phyloP scores from a whole-genome alignment of 1,284 basidiomycete species.

The Cutaneotrichosporon arboriforme region DNA sequence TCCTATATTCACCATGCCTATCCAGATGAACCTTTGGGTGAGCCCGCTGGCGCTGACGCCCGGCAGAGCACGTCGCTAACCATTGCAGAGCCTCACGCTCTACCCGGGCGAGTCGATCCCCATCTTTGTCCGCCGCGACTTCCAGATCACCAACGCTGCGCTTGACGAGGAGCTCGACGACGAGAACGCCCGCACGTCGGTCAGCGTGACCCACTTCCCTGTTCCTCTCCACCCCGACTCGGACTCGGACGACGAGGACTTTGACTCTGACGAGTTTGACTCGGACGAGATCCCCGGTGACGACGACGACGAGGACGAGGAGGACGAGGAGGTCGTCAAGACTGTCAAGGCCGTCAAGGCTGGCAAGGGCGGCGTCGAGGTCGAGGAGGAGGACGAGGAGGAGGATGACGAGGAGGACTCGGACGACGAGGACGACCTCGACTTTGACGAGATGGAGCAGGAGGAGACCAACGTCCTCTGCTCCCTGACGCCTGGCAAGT shows the following conservation, averaged over 20 bases:
- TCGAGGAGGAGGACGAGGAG: conserved; percentile 48
- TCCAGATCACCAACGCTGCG: conserved; percentile 77
- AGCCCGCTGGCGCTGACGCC: conserved; percentile 12
- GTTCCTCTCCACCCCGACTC: conserved; percentile 42
- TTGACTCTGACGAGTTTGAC: conserved; percentile 50
- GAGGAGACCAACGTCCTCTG: conserved; percentile 51
- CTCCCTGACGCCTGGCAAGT: conserved; percentile 52
- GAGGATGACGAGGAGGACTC: conserved; percentile 47
- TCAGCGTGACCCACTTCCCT: conserved; percentile 67
- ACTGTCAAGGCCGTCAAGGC: conserved; percentile 46
- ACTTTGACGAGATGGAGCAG: conserved; percentile 33
- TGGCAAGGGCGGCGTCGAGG: conserved; percentile 43
- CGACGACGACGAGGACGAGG: conserved; percentile 49
- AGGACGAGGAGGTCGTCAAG: conserved; percentile 44
- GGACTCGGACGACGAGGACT: conserved; percentile 49
- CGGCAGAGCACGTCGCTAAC: too few relatives aligned
- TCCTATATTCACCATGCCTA: conserved; percentile 31
- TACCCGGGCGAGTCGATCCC: conserved; percentile 53
- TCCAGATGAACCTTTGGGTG: conserved; percentile 45
- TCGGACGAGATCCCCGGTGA: conserved; percentile 21
- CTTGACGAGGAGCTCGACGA: conserved; percentile 69
- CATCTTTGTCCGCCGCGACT: conserved; percentile 62
- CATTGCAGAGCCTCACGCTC: conserved; percentile 30
- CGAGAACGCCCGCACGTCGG: conserved; percentile 61
- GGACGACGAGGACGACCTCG: conserved; percentile 44